These are phyloP conservation scores for Elsinoe necatrix DNA, from an alignment of 2,329 filamentous ascomycete species.

Conservation along the genomic window DNA sequence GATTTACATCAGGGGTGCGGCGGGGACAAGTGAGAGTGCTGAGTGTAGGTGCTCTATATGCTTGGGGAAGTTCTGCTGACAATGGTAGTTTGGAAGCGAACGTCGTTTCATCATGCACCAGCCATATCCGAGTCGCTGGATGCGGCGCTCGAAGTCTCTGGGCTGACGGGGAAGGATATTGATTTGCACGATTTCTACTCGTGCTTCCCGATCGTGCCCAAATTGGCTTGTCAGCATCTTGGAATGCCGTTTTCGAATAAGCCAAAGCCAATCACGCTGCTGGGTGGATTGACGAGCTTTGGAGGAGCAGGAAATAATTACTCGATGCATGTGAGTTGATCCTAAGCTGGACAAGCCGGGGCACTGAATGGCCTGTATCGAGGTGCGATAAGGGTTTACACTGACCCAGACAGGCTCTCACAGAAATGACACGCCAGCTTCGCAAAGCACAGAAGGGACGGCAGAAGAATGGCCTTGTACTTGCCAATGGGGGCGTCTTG, in stretches of 20 bases:
- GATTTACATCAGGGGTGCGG: constrained; percentile 57
- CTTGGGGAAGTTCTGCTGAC: background rate
- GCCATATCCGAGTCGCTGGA: constrained; percentile 52
- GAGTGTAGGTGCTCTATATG: constrained; percentile 40
- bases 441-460: constrained; percentile 25
- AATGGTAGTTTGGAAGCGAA: constrained; percentile 52
- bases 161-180: constrained; percentile 43
- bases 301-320: constrained; percentile 66
- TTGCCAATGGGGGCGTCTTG: constrained; percentile 59
- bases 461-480: constrained; percentile 46
- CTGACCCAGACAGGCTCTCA: constrained; percentile 38
- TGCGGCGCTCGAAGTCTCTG: constrained; percentile 42
- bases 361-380: too few relatives aligned
- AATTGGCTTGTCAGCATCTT: constrained; percentile 55
- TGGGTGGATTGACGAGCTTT: constrained; percentile 60
- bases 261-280: constrained; percentile 49
- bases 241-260: constrained; percentile 41
- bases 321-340: constrained; percentile 52
- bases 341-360: too few relatives aligned
- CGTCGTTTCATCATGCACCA: constrained; percentile 50
- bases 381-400: background rate
- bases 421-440: constrained; percentile 48
- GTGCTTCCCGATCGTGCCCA: constrained; percentile 63
- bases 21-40: constrained; percentile 50
- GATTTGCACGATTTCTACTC: constrained; percentile 59